Evolutionary conservation across 345 rosid species (phyloP).

Genomic region (Ailanthus altissimus): DNA sequence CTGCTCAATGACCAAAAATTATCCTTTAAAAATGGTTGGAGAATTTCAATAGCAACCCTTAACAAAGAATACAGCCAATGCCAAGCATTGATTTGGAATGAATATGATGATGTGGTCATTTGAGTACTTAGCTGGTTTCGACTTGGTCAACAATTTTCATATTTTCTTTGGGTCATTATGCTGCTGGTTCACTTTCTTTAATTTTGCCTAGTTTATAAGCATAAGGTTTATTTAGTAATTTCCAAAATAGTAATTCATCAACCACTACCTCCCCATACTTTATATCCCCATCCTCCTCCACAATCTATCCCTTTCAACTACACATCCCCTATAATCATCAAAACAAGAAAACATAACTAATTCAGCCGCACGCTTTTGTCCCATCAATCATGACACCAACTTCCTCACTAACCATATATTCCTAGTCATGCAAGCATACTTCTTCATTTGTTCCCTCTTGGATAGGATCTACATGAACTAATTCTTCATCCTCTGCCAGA

Average conservation of each 20-base stretch:
- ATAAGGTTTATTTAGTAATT: background rate
- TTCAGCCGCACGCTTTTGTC: background rate
- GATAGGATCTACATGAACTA: background rate
- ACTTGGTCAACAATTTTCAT: background rate
- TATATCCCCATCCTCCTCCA: background rate
- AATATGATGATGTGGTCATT: background rate
- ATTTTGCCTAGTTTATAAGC: background rate
- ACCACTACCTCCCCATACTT: background rate
- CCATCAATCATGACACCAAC: background rate
- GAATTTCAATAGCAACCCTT: background rate
- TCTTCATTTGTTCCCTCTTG: background rate
- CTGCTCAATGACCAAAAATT: background rate
- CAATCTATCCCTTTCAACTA: background rate
- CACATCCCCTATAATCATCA: background rate
- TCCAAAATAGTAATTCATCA: background rate
- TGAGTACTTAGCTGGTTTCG: background rate
- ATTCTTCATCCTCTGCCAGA: background rate
- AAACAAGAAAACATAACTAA: background rate
- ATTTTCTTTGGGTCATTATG: background rate
- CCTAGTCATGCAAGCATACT: background rate
- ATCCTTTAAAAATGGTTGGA: background rate
- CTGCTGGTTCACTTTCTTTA: conserved; percentile 1
- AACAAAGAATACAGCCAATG: background rate
- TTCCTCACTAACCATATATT: background rate
- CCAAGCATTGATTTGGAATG: conserved; percentile 1